Conservation (phyloP, 2,329 filamentous ascomycete genomes). For the Stemphylium beticola region DNA sequence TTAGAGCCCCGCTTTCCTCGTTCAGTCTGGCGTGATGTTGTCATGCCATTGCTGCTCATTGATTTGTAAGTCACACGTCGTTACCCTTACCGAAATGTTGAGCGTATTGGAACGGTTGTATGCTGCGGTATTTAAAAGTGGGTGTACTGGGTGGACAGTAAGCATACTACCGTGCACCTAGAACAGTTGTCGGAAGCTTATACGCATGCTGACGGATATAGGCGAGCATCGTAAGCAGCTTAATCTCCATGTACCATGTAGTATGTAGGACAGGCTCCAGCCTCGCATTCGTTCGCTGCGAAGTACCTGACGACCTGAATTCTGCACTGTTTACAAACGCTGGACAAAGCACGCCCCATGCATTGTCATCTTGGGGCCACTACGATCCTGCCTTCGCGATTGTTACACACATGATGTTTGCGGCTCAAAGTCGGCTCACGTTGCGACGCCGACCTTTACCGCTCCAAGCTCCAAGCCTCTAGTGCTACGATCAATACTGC, state of each 20-base stretch:
- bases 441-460: slow-evolving; percentile 17
- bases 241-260: not conserved
- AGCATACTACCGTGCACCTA: not conserved
- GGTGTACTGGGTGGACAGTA: not conserved
- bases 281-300: not conserved
- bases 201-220: slow-evolving; percentile 12
- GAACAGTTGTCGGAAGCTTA: not conserved
- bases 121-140: not conserved
- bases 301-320: not conserved
- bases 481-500: slow-evolving; percentile 33
- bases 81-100: not conserved
- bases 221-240: slow-evolving; percentile 5
- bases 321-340: not conserved
- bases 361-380: too few relatives aligned
- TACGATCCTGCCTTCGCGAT: not conserved
- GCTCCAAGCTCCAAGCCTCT: slow-evolving; percentile 39
- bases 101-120: not conserved
- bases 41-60: slow-evolving; percentile 3
- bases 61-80: slow-evolving; percentile 32
- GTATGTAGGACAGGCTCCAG: not conserved
- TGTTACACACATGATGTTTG: not conserved
- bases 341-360: not conserved
- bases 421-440: slow-evolving; percentile 9
- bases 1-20: slow-evolving; percentile 23
- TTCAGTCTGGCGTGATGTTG: slow-evolving; percentile 9